Base-by-base conservation (phyloP, 148 eudicot genomes). In the Chenopodium quinoa region DNA sequence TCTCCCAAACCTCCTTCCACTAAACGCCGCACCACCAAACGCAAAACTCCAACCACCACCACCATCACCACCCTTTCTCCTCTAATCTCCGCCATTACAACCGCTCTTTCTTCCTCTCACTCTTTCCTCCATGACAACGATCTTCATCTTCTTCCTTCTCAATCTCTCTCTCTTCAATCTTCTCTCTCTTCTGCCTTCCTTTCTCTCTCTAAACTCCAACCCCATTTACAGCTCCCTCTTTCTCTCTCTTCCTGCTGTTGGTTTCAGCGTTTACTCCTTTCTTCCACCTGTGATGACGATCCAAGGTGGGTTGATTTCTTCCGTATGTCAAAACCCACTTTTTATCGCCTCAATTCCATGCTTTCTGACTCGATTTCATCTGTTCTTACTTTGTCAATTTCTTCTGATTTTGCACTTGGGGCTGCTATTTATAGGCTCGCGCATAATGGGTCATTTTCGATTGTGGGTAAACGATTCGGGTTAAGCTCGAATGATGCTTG, bases 241-340 rank as follows among this genome's bases (percentile, higher is more conserved):
- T 17, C 80, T 50, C 75, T 10, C 83, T 44, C 71, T 78, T 3
- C 82, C 65, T 71, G 66, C 23, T 90, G 85, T 58, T 94, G 98
- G 98, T 91, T 94, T 84, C 86, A 91, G 71, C 84, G 90, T 52
- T 88, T 92, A 75, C 87, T 91, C 64, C 60, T 85, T 50, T 79
- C 88, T 69, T 75, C 88, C 12, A 19, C 82, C 37, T 46, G 37
- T 4, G 86, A 89, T 67, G 80, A 80, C 58, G 92, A 91, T 65
- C 74, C 86, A 32, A 78, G 87, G 0, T 94, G 97, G 94, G 71
- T 81, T 19, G 85, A 91, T 20, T 82, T 83, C 71, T 94, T 94
- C 64, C 88, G 91, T 9, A 88, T 94, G 91, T 90, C 98, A 0
- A 91, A 87, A 76, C 87, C 94, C 32, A 89, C 94, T 0, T 94